Percentiles rank a stretch among this genome's conserved stretches.
These are phyloP conservation scores for Oryza punctata DNA, from an alignment of 176 grass and related monocot species.

Conservation along the genomic window DNA sequence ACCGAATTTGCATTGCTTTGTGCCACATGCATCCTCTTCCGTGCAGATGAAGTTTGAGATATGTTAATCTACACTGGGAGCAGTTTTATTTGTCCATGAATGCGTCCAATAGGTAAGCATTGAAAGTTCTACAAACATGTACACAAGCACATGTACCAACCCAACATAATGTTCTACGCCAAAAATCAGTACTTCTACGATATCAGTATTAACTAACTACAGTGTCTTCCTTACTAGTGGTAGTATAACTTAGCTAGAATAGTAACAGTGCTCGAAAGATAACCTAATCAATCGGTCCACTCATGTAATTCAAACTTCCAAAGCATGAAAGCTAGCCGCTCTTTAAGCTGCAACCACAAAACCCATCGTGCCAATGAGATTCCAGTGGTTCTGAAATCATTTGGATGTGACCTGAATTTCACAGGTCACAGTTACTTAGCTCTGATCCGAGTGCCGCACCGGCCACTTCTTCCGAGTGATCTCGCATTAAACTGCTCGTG, in stretches of 20 bases:
- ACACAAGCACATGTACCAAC: background rate
- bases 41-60: background rate
- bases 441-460: background rate
- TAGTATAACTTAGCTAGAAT: background rate
- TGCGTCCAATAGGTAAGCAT: background rate
- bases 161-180: background rate
- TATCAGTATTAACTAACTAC: background rate
- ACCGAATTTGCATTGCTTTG: background rate
- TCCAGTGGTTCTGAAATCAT: background rate
- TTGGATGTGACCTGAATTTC: background rate
- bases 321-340: constrained; percentile 21
- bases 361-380: constrained; percentile 2
- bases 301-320: background rate
- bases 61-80: background rate
- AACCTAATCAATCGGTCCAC: background rate
- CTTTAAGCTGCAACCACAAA: constrained; percentile 28
- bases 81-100: background rate
- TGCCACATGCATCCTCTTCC: background rate
- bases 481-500: background rate
- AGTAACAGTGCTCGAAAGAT: background rate
- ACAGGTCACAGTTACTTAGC: background rate
- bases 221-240: background rate
- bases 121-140: background rate
- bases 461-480: background rate
- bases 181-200: background rate